Evolutionary conservation across 176 grass and related monocot genomes (phyloP).

Genomic region (Typha latifolia): DNA sequence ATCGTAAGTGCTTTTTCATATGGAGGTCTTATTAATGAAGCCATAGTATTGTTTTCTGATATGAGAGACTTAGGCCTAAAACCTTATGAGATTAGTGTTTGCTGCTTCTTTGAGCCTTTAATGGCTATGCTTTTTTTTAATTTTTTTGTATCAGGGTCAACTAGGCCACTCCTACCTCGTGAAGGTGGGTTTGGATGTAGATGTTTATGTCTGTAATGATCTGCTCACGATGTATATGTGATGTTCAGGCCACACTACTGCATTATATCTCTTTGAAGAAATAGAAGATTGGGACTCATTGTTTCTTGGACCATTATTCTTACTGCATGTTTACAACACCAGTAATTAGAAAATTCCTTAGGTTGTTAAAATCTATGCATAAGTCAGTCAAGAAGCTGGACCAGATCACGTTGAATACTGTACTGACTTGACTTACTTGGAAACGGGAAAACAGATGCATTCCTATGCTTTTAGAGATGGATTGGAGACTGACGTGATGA

Average conservation of each 20-base stretch:
- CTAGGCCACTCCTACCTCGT: constrained; percentile 11
- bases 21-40: constrained; percentile 11
- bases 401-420: constrained; percentile 14
- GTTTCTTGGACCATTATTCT: constrained; percentile 26
- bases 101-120: constrained; percentile 19
- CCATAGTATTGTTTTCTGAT: constrained; percentile 8
- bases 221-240: constrained; percentile 10
- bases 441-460: constrained; percentile 21
- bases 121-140: too few relatives aligned
- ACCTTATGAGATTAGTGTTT: constrained; percentile 19
- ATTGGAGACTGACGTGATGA: constrained; percentile 15
- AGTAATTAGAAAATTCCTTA: constrained; percentile 2
- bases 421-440: constrained; percentile 15
- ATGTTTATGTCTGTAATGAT: constrained; percentile 18
- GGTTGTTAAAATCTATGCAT: constrained; percentile 1
- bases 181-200: constrained; percentile 6
- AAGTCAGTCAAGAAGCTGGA: background rate
- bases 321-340: constrained; percentile 17
- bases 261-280: constrained; percentile 8
- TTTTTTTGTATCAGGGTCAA: constrained; percentile 3
- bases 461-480: constrained; percentile 22
- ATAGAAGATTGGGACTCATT: constrained; percentile 13
- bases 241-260: constrained; percentile 7
- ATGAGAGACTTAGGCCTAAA: constrained; percentile 10
- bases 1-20: constrained; percentile 16